These are phyloP conservation scores for Boechera divaricarpa DNA, from an alignment of 345 rosid species.

Conservation along the genomic window DNA sequence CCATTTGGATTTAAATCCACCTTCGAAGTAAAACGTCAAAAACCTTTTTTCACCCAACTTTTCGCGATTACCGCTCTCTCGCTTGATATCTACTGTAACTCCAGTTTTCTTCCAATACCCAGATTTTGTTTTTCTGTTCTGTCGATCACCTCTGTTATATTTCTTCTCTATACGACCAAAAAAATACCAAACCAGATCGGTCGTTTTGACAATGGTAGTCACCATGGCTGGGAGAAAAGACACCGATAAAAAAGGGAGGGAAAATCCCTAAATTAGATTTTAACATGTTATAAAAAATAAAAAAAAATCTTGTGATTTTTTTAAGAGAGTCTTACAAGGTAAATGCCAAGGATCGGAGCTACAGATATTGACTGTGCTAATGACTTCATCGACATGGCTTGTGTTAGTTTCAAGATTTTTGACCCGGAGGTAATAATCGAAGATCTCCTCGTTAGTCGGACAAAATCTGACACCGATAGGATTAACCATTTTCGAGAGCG, in stretches of 20 bases:
- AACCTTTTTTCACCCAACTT: conserved; percentile 55
- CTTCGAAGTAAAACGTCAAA: conserved; percentile 46
- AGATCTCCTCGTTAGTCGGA: conserved; percentile 53
- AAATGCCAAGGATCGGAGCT: background rate
- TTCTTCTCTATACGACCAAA: conserved; percentile 13
- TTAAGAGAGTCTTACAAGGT: background rate
- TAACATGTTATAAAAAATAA: no score
- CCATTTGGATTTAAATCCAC: conserved; percentile 34
- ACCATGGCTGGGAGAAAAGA: background rate
- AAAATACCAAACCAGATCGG: conserved; percentile 12
- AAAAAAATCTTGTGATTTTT: no score
- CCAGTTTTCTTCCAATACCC: conserved; percentile 41
- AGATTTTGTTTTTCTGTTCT: conserved; percentile 10
- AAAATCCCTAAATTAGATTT: no score
- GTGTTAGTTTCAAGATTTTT: conserved; percentile 39
- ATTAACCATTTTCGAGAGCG: background rate
- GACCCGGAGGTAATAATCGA: conserved; percentile 40
- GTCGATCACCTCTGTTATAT: conserved; percentile 21
- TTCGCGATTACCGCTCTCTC: background rate
- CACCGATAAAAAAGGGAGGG: no score
- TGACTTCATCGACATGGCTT: conserved; percentile 6
- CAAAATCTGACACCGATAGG: conserved; percentile 49
- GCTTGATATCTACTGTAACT: conserved; percentile 24
- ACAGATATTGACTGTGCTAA: background rate
- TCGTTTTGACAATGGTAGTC: background rate